Evolutionary conservation across 164 flowering plant genomes (phyloP), one percentile per base, ranked within the genome.

Genomic region (Euptelea pleiosperma): DNA sequence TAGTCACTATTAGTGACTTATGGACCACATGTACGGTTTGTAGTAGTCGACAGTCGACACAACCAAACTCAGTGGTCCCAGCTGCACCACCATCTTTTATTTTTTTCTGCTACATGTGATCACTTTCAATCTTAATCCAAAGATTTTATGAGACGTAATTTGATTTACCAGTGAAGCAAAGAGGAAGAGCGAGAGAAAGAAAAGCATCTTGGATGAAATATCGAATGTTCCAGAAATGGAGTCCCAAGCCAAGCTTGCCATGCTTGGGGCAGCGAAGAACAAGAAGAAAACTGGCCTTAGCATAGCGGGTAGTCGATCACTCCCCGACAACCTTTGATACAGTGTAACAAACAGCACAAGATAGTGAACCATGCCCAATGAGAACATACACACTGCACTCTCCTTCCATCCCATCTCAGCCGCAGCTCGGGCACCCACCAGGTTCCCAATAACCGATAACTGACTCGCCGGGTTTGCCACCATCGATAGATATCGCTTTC

Each of bases 331-430:
- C 29, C 69, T 44, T 36, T 73, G 77, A 45, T 68, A 73, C 2
- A 73, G 62, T n/a, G 74, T 70, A 6, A 70, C 71, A 50, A 73
- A 73, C 3, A 73, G 55, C 16, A 73, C 74, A 2, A 70, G 24
- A 51, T 73, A 73, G 42, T 70, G 77, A 1, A 21, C 59, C 50
- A 66, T 65, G 1, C 74, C 77, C 1, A 73, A 6, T 1, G 77
- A 62, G 14, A 73, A 70, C 60, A 73, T 28, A n/a, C 63, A 62
- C 55, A 73, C 4, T 22, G 73, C 70, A 10, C 43, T 50, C 68
- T 73, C 73, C 19, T 49, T 63, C 73, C 77, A 69, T n/a, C 71
- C 74, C 66, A 73, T 61, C 52, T 47, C 22, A 31, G 71, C 77
- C 1, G 71, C 77, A 0, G 68, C 64, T 28, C 31, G 33, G 0